Base-by-base conservation (phyloP, 768 basidiomycete species). In the Sporobolomyces roseus region DNA sequence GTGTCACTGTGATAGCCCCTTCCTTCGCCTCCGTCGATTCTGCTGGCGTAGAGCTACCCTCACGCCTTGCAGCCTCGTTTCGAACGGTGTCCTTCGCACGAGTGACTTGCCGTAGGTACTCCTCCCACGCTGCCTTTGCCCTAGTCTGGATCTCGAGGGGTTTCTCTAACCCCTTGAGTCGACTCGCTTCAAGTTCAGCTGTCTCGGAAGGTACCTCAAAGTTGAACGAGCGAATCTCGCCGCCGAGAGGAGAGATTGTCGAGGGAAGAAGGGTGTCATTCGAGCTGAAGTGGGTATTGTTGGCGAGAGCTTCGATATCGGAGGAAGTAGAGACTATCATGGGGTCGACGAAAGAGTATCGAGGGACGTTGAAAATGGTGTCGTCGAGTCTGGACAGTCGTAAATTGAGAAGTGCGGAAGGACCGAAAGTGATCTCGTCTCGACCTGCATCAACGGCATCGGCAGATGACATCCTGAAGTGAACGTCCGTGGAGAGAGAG, bases 341-440 rank as follows among this genome's bases (percentile, higher is more conserved):
- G 21, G 9, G 3, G 21, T 6, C 6, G 0, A 77, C 75, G 48
- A 84, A 76, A 0, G 79, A 80, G 75, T 83, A 85, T 65, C 85
- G 80, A 0, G 87, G 88, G 19, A 88, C 75, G 0, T 84, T 84
- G 80, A 96, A 97, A 74, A 93, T 84, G 2, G 83, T 78, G 1
- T 82, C 70, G 73, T 94, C 90, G 30, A 94, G 80, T 65, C 86
- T 81, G 72, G 85, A 85, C 21, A 97, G 81, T 56, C 86, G 83
- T 25, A 90, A 82, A 68, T 90, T 88, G 70, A 85, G 85, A 71
- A 85, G 84, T 12, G 87, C 87, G 4, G 86, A 84, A 36, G 86
- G 86, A 3, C 86, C 87, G 75, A 90, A 93, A 16, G 86, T 86
- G 25, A 91, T 41, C 23, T 63, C 61, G 54, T 70, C 66, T 29